A percentile compares a stretch with the other conserved stretches of the same genome.
These are phyloP conservation scores for Clarireedia monteithiana DNA, from an alignment of 2,329 filamentous ascomycete genomes.

Conservation along the genomic window DNA sequence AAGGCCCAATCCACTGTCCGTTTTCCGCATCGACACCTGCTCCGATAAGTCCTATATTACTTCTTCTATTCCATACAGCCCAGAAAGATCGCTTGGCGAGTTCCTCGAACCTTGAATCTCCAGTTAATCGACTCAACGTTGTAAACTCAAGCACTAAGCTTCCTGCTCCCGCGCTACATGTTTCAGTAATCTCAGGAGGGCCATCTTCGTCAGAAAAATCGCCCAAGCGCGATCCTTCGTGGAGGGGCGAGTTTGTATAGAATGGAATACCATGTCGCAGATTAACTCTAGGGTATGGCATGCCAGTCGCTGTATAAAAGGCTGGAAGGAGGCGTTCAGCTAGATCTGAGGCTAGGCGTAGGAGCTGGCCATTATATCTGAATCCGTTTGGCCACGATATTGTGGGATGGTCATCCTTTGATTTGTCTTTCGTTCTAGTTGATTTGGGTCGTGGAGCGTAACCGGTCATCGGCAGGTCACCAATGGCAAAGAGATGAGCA, in stretches of 20 bases:
- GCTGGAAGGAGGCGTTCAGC: conserved; percentile 79
- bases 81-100: conserved; percentile 89
- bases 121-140: conserved; percentile 79
- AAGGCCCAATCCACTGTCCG: conserved; percentile 80
- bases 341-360: conserved; percentile 83
- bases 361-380: conserved; percentile 78
- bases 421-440: conserved; percentile 3
- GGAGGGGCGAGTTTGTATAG: conserved; percentile 77
- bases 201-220: conserved; percentile 29
- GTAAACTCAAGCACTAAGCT: conserved; percentile 92
- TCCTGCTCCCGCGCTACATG: conserved; percentile 92
- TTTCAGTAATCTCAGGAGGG: conserved; percentile 74
- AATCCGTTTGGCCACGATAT: conserved; percentile 73
- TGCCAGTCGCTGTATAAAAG: conserved; percentile 82
- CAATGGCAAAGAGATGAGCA: conserved; percentile 86
- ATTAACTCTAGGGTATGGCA: conserved; percentile 93
- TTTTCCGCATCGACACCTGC: conserved; percentile 88
- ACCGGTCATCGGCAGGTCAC: conserved; percentile 77
- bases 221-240: conserved; percentile 44
- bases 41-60: conserved; percentile 78
- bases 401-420: conserved; percentile 35
- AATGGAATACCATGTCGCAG: conserved; percentile 86
- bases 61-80: conserved; percentile 89
- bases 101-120: conserved; percentile 80
- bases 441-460: conserved; percentile 48